phyloP scores from a whole-genome alignment of 495 filamentous ascomycete genomes.

The Durotheca rogersii region DNA sequence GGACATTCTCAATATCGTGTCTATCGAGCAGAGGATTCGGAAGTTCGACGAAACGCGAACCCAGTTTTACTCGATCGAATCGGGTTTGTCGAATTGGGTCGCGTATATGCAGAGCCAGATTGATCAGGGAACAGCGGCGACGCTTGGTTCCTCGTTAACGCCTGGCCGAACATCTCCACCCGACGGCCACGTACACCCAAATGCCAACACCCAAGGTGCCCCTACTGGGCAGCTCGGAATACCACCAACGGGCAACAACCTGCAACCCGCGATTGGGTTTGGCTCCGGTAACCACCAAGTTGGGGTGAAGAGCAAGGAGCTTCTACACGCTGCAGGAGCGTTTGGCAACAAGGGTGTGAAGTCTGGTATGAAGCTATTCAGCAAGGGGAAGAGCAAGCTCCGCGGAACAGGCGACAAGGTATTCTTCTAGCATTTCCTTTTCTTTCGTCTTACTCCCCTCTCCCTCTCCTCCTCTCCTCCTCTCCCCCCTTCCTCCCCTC shows the following conservation, averaged over 20 bases:
- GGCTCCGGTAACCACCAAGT: conserved; percentile 51
- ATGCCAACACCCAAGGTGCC: conserved; percentile 31
- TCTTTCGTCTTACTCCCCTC: conserved; percentile 29
- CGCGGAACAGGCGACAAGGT: conserved; percentile 75
- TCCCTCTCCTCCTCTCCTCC: conserved; percentile 35
- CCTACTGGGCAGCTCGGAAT: conserved; percentile 19
- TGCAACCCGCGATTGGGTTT: conserved; percentile 35
- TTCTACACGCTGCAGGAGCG: conserved; percentile 73
- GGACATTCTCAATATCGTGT: conserved; percentile 67
- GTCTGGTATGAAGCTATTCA: conserved; percentile 82
- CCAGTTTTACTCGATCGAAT: conserved; percentile 69
- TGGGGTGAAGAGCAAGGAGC: conserved; percentile 77
- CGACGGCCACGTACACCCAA: conserved; percentile 53
- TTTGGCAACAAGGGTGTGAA: conserved; percentile 47
- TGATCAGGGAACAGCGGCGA: conserved; percentile 33
- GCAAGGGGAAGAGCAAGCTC: conserved; percentile 81
- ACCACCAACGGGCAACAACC: conserved; percentile 21
- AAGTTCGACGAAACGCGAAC: conserved; percentile 67
- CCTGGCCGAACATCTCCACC: too few relatives aligned
- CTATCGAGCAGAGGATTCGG: conserved; percentile 62
- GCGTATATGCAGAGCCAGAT: conserved; percentile 42
- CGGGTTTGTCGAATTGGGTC: conserved; percentile 76
- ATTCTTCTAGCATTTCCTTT: conserved; percentile 54
- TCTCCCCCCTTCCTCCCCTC: too few relatives aligned
- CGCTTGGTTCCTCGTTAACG: too few relatives aligned